Base-by-base conservation (phyloP, 2,329 filamentous ascomycete species). In the Pseudogymnoascus sp. region DNA sequence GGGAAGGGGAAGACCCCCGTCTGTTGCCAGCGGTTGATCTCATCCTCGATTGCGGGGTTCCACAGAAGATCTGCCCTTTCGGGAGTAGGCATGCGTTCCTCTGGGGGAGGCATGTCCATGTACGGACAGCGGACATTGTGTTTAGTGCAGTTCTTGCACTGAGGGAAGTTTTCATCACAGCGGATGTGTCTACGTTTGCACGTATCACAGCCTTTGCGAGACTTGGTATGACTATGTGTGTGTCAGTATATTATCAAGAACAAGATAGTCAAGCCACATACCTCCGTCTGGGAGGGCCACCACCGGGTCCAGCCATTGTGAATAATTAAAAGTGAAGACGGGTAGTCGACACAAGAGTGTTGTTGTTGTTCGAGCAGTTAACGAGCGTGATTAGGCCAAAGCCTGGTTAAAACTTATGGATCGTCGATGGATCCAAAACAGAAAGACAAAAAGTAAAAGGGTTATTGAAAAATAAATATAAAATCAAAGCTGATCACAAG, bases 131-230 rank as follows among this genome's bases (percentile, higher is more conserved):
- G 90, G 71, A 95, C 94, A 79, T 97, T 96, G 79, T 99, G 94
- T 79, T 97, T 99, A 66, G 93, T 97, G 78, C 94, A 99, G 77
- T 99, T 99, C 72, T 91, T 91, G 79, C 93, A 99, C 84, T 99
- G 94, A 61, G 94, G 94, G 72, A 96, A 97, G 69, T 86, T 96
- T 77, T 99, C 94, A 74, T 99, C 94, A 78, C 94, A 99, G 71
- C 94, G 86, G 74, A 99, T 99, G 77, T 99, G 94, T 74, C 94
- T 87, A 75, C 90, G 88, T 79, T 99, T 99, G 84, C 94, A 99
- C 66, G 92, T 96, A 73, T 95, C 93, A 83, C 94, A 99, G 67
- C 94, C 94, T 79, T 97, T 97, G 74, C 94, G 88, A 72, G 93
- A 97, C 81, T 99, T 99, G 75, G 94, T 99, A 80, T 99, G 94